These are phyloP conservation scores for Neofusicoccum sp. DNA, from an alignment of 2,329 filamentous ascomycete species.

Conservation along the genomic window DNA sequence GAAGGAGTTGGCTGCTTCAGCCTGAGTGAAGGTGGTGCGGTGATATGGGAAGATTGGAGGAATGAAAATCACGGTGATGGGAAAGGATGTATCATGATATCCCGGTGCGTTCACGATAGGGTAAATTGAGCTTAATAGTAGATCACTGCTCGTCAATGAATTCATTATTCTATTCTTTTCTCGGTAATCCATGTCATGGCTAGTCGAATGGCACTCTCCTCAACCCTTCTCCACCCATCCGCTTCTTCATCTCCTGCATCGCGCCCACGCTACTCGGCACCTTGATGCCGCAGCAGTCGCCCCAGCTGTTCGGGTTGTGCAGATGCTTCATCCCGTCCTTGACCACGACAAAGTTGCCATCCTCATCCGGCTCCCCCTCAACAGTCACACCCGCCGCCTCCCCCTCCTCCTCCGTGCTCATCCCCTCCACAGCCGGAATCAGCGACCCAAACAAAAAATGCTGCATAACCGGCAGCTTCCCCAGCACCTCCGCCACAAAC, in stretches of 20 bases:
- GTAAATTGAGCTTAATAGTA: neutral
- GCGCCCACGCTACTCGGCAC: conserved; percentile 93
- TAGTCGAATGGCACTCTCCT: conserved; percentile 81
- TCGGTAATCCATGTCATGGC: neutral
- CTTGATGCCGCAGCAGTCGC: conserved; percentile 96
- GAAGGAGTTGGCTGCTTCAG: conserved; percentile 58
- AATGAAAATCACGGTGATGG: neutral
- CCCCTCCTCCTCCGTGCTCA: conserved; percentile 62
- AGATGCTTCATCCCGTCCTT: conserved; percentile 67
- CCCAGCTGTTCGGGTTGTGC: conserved; percentile 71
- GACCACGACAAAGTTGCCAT: conserved; percentile 60
- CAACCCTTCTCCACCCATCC: conserved; percentile 59
- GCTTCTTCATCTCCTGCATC: conserved; percentile 82
- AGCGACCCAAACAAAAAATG: conserved; percentile 93
- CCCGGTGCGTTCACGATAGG: neutral
- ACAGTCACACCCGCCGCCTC: conserved; percentile 35
- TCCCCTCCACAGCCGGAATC: conserved; percentile 74
- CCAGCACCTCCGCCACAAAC: conserved; percentile 90
- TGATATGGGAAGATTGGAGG: neutral
- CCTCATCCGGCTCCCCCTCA: conserved; percentile 46
- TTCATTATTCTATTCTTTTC: neutral
- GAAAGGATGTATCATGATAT: neutral
- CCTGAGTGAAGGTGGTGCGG: neutral
- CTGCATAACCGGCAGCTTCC: conserved; percentile 96
- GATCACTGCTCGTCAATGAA: neutral